phyloP scores from a whole-genome alignment of 192 early-diverging fungal species.

The Dissophora globulifera region DNA sequence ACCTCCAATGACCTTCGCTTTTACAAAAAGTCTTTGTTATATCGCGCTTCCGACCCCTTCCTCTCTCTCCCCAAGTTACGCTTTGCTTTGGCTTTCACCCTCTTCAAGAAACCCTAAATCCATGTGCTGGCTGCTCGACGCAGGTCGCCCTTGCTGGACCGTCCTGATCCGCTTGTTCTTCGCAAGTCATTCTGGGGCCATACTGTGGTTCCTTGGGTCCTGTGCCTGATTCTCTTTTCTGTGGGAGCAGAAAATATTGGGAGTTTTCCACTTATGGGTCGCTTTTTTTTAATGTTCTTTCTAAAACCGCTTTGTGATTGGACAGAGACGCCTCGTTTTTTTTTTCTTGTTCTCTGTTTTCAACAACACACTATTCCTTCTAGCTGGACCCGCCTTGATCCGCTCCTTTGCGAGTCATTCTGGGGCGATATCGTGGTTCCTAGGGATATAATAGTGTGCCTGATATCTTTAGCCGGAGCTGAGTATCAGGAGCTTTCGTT shows the following conservation, averaged over 20 bases:
- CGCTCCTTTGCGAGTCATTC: background rate
- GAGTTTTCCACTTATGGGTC: background rate
- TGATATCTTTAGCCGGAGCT: background rate
- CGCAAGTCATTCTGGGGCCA: background rate
- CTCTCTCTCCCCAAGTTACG: background rate
- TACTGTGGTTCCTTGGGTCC: background rate
- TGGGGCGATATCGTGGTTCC: slow-evolving; percentile 1
- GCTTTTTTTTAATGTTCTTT: background rate
- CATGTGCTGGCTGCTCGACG: background rate
- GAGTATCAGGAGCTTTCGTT: no score
- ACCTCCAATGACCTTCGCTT: background rate
- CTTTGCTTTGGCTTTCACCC: background rate
- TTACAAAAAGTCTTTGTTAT: background rate
- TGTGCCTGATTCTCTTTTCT: background rate
- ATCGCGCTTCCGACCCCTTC: no score
- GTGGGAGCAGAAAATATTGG: background rate
- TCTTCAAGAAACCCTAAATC: slow-evolving; percentile 4
- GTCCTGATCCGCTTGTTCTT: background rate
- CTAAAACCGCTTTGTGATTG: background rate
- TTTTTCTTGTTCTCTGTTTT: background rate
- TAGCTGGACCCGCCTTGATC: background rate
- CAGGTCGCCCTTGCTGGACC: background rate
- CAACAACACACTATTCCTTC: background rate
- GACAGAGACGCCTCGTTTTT: background rate
- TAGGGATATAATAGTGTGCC: background rate